Conservation (phyloP, 768 basidiomycete species). For the Podaxis sp. region DNA sequence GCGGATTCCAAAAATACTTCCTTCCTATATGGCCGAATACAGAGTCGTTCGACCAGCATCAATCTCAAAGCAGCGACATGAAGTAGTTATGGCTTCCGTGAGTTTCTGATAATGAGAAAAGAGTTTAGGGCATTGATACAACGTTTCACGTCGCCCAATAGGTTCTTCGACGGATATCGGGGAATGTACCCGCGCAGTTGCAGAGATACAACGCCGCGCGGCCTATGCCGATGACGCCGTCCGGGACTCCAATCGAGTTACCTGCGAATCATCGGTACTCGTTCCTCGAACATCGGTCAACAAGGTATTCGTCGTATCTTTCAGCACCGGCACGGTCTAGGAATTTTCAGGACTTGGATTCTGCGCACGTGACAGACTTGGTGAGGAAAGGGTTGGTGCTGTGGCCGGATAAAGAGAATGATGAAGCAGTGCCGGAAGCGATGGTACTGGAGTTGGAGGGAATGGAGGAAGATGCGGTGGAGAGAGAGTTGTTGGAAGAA, state of each 20-base stretch:
- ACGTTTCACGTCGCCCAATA: conserved; percentile 15
- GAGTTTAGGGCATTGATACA: neutral
- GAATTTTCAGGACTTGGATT: conserved; percentile 42
- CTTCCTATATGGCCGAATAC: conserved; percentile 47
- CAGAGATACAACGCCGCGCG: conserved; percentile 41
- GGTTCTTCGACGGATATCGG: conserved; percentile 32
- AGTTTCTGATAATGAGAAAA: conserved; percentile 12
- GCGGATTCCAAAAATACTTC: conserved; percentile 24
- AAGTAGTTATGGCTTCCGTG: conserved; percentile 51
- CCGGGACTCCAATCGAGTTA: neutral
- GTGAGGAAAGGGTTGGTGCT: conserved; percentile 46
- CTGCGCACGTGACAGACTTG: conserved; percentile 41
- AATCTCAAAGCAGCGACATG: conserved; percentile 51
- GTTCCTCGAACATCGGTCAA: conserved; percentile 20
- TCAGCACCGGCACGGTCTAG: conserved; percentile 34
- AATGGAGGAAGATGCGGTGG: conserved; percentile 10
- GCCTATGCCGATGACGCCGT: conserved; percentile 24
- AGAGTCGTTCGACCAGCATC: conserved; percentile 36
- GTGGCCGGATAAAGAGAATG: conserved; percentile 25
- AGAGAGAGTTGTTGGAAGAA: conserved; percentile 6
- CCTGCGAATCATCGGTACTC: conserved; percentile 4
- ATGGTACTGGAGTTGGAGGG: conserved; percentile 7
- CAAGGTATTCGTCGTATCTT: conserved; percentile 32
- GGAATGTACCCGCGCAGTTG: conserved; percentile 22
- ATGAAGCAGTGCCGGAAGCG: conserved; percentile 1